Evolutionary conservation across 2,329 filamentous ascomycete genomes (phyloP).

Genomic region (Colletotrichum viniferum): DNA sequence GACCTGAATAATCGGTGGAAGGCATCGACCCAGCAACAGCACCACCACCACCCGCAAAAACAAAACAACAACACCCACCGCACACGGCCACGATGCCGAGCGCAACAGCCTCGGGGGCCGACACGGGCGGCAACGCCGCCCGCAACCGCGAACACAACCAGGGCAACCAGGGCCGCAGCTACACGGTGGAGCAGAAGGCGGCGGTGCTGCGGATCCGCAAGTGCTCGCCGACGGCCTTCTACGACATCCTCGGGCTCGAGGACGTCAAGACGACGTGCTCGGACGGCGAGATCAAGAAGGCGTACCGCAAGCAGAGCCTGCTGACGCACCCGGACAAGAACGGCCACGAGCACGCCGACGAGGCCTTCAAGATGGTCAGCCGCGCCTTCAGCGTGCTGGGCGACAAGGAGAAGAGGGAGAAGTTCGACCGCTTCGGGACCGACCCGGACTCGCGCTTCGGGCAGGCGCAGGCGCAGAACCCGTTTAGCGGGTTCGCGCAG

Average conservation of each 20-base stretch:
- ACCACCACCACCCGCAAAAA: background rate
- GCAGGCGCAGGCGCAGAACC: constrained; percentile 62
- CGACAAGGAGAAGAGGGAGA: constrained; percentile 89
- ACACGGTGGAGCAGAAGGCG: constrained; percentile 87
- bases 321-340: constrained; percentile 99
- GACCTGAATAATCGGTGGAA: background rate
- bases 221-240: constrained; percentile 87
- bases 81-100: constrained; percentile 41
- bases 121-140: constrained; percentile 46
- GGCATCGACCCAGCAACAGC: background rate
- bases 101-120: constrained; percentile 60
- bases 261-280: constrained; percentile 66
- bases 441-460: constrained; percentile 91
- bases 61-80: background rate
- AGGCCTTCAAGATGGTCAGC: constrained; percentile 98
- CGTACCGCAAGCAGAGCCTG: constrained; percentile 91
- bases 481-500: constrained; percentile 66
- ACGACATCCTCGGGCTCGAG: constrained; percentile 87
- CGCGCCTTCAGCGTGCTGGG: constrained; percentile 91
- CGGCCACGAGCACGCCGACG: constrained; percentile 91
- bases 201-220: constrained; percentile 87
- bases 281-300: constrained; percentile 94
- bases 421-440: constrained; percentile 86
- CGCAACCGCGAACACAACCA: constrained; percentile 73
- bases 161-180: constrained; percentile 76